phyloP scores from a whole-genome alignment of 2,329 filamentous ascomycete genomes.

The Ascochyta fabae region DNA sequence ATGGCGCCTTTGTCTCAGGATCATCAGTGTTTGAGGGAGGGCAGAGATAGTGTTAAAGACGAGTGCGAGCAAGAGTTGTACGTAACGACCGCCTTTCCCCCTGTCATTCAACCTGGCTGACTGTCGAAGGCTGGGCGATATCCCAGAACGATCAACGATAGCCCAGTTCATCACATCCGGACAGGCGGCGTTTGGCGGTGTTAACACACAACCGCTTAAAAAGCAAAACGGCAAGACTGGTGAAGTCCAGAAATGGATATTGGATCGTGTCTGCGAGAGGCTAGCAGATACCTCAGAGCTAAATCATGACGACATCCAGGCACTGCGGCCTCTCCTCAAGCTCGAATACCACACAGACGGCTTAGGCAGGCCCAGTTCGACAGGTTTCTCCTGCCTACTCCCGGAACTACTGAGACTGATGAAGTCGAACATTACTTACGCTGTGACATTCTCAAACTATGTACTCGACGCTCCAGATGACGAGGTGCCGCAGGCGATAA shows the following conservation, averaged over 20 bases:
- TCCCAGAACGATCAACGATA: not conserved
- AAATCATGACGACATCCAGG: constrained; percentile 1
- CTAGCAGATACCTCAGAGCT: not conserved
- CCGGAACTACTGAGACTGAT: constrained; percentile 5
- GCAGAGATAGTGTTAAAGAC: not conserved
- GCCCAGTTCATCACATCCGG: constrained; percentile 6
- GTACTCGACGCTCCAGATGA: not conserved
- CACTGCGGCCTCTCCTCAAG: constrained; percentile 4
- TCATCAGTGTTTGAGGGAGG: not conserved
- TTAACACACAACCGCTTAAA: not conserved
- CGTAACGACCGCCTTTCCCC: not conserved
- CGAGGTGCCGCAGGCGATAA: not conserved
- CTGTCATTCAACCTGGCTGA: not conserved
- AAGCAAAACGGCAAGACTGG: not conserved
- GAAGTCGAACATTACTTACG: constrained; percentile 4
- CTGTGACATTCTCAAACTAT: not conserved
- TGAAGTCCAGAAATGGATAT: not conserved
- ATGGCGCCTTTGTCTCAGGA: not conserved
- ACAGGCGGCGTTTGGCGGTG: constrained; percentile 1
- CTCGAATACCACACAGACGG: not conserved
- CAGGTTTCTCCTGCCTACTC: not conserved
- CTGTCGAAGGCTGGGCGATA: not conserved
- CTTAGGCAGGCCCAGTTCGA: not conserved
- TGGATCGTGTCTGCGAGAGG: not conserved
- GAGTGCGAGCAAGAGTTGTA: not conserved